These are phyloP conservation scores for Verticillium zaregamsianum DNA, from an alignment of 2,329 filamentous ascomycete genomes.

Conservation along the genomic window DNA sequence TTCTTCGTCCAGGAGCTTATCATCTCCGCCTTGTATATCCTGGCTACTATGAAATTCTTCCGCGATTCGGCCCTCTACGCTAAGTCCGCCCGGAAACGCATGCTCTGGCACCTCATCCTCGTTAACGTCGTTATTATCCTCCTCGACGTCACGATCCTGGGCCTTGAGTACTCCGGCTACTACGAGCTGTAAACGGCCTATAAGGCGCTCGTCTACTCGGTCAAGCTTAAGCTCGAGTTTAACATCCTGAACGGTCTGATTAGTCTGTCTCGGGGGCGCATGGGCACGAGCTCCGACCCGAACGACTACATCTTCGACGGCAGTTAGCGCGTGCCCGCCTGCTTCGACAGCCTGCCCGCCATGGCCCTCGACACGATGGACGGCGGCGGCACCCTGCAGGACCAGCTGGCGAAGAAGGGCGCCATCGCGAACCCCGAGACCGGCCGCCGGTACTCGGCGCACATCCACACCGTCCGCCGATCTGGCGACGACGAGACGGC, in stretches of 20 bases:
- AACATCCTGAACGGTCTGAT: slow-evolving; percentile 28
- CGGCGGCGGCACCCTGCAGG: background rate
- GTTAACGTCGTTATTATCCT: slow-evolving; percentile 31
- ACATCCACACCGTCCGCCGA: background rate
- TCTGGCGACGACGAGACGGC: background rate
- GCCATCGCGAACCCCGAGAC: background rate
- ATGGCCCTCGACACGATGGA: background rate
- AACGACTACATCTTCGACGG: slow-evolving; percentile 3
- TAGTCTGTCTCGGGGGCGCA: slow-evolving; percentile 17
- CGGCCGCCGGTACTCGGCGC: background rate
- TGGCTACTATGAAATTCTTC: slow-evolving; percentile 42
- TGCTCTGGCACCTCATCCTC: slow-evolving; percentile 31
- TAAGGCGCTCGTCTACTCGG: slow-evolving; percentile 22
- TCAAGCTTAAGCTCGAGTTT: slow-evolving; percentile 33
- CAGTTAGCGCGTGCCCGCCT: slow-evolving; percentile 1
- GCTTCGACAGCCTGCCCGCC: background rate
- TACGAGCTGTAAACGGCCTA: slow-evolving; percentile 16
- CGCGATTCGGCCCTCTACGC: slow-evolving; percentile 4
- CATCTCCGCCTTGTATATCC: slow-evolving; percentile 49
- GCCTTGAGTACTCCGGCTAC: slow-evolving; percentile 14
- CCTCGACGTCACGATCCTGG: slow-evolving; percentile 25
- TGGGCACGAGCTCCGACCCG: background rate
- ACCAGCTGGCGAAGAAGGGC: background rate
- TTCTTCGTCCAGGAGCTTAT: slow-evolving; percentile 54
- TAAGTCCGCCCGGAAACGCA: slow-evolving; percentile 6